Conservation (phyloP, 1,284 basidiomycete species). For the Puccinia hordei region DNA sequence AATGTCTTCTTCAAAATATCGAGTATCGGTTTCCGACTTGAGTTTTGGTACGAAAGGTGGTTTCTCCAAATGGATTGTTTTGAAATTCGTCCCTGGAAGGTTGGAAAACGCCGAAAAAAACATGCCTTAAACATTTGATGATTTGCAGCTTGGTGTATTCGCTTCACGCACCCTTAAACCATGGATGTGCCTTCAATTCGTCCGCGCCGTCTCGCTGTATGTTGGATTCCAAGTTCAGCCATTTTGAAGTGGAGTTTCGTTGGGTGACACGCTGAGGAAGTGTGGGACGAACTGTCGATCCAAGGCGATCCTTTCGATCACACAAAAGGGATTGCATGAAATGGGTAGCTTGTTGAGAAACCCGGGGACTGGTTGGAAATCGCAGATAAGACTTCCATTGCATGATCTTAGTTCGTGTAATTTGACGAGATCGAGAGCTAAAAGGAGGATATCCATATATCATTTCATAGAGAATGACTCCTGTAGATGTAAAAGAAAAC, state of each 20-base stretch:
- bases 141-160: background rate
- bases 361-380: slow-evolving; percentile 79
- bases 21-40: slow-evolving; percentile 74
- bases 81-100: slow-evolving; percentile 70
- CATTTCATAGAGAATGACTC: slow-evolving; percentile 56
- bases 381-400: slow-evolving; percentile 86
- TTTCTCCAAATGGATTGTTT: slow-evolving; percentile 73
- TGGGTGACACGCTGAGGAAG: background rate
- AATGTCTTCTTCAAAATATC: slow-evolving; percentile 72
- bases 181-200: slow-evolving; percentile 71
- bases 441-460: slow-evolving; percentile 75
- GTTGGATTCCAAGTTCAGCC: slow-evolving; percentile 6
- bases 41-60: slow-evolving; percentile 88
- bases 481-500: slow-evolving; percentile 52
- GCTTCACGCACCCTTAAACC: slow-evolving; percentile 68
- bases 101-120: background rate
- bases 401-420: slow-evolving; percentile 62
- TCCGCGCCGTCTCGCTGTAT: slow-evolving; percentile 26
- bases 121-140: background rate
- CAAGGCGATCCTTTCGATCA: slow-evolving; percentile 89
- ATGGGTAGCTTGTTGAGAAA: slow-evolving; percentile 81
- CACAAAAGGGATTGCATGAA: slow-evolving; percentile 85
- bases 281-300: slow-evolving; percentile 59
- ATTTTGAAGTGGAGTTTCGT: slow-evolving; percentile 31
- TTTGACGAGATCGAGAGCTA: slow-evolving; percentile 58